phyloP scores from a whole-genome alignment of 768 basidiomycete genomes.

The Chiua virens region DNA sequence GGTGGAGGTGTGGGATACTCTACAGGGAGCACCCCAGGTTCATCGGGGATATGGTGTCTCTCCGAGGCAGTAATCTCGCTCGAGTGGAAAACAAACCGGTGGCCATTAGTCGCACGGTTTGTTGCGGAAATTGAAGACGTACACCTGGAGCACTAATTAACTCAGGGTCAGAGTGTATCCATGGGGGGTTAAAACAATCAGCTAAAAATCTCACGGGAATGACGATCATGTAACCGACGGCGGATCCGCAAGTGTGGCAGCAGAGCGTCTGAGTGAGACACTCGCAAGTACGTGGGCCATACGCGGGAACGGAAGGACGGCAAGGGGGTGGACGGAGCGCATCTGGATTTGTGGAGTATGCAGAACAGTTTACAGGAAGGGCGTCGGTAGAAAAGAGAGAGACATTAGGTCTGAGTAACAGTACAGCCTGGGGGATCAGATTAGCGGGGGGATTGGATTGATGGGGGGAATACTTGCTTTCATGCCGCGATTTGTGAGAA shows the following conservation, averaged over 20 bases:
- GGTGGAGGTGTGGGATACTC: slow-evolving; percentile 36
- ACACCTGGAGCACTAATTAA: slow-evolving; percentile 61
- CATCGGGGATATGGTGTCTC: slow-evolving; percentile 60
- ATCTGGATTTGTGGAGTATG: slow-evolving; percentile 51
- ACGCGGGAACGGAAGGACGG: slow-evolving; percentile 34
- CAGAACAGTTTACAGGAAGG: slow-evolving; percentile 73
- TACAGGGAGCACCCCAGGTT: slow-evolving; percentile 58
- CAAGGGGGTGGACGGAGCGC: slow-evolving; percentile 39
- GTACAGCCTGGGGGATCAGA: slow-evolving; percentile 57
- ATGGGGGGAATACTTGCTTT: slow-evolving; percentile 48
- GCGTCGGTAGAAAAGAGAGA: slow-evolving; percentile 85
- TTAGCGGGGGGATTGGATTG: not conserved
- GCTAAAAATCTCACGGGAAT: slow-evolving; percentile 45
- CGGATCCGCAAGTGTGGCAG: slow-evolving; percentile 74
- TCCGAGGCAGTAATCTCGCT: slow-evolving; percentile 62
- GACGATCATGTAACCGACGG: slow-evolving; percentile 81
- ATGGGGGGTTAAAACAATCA: slow-evolving; percentile 2
- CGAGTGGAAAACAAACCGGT: slow-evolving; percentile 86
- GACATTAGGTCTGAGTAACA: slow-evolving; percentile 78
- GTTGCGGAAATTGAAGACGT: slow-evolving; percentile 66
- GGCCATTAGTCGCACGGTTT: slow-evolving; percentile 78
- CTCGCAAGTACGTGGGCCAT: slow-evolving; percentile 65
- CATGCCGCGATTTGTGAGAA: slow-evolving; percentile 85
- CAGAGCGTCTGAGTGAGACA: slow-evolving; percentile 81
- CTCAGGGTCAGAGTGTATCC: slow-evolving; percentile 13